These are phyloP conservation scores for Ganoderma leucocontextum DNA, from an alignment of 1,284 basidiomycete genomes.

Conservation along the genomic window DNA sequence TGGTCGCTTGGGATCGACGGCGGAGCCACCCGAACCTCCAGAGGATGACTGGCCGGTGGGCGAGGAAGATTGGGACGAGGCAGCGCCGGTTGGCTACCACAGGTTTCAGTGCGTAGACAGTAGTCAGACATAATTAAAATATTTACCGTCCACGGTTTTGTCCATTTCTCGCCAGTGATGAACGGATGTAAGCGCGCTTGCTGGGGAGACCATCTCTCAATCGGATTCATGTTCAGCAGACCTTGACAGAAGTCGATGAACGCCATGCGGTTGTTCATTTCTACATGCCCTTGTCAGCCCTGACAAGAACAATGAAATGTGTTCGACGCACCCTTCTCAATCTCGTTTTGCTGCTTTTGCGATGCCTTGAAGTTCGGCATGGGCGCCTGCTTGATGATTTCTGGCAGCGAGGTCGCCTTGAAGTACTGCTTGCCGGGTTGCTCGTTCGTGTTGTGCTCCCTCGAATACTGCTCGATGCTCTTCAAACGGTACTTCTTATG, in stretches of 20 bases:
- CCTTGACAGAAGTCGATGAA: conserved; percentile 99
- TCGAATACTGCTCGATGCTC: conserved; percentile 92
- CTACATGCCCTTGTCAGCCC: conserved; percentile 50
- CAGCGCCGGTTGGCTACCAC: conserved; percentile 55
- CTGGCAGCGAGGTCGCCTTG: conserved; percentile 91
- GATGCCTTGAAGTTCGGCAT: conserved; percentile 80
- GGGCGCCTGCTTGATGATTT: conserved; percentile 96
- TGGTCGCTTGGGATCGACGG: conserved; percentile 82
- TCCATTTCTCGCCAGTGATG: conserved; percentile 96
- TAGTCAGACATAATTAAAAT: conserved; percentile 7
- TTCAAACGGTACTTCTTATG: conserved; percentile 93
- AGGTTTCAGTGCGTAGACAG: conserved; percentile 23
- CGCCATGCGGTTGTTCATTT: conserved; percentile 91
- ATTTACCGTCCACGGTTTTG: conserved; percentile 87
- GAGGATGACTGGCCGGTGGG: conserved; percentile 26
- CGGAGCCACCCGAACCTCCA: conserved; percentile 14
- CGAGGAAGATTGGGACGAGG: conserved; percentile 34
- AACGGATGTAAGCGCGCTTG: conserved; percentile 97
- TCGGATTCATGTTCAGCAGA: conserved; percentile 92
- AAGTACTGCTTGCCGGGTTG: conserved; percentile 99
- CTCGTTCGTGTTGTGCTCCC: conserved; percentile 94
- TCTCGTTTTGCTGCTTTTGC: conserved; percentile 83
- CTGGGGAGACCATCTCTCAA: conserved; percentile 96
- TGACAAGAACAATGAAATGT: conserved; percentile 19
- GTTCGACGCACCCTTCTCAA: conserved; percentile 83